Percentiles rank a stretch among this genome's conserved stretches.
Conservation (phyloP, 805 yeast genomes). For the Zygosaccharomyces siamensis region DNA sequence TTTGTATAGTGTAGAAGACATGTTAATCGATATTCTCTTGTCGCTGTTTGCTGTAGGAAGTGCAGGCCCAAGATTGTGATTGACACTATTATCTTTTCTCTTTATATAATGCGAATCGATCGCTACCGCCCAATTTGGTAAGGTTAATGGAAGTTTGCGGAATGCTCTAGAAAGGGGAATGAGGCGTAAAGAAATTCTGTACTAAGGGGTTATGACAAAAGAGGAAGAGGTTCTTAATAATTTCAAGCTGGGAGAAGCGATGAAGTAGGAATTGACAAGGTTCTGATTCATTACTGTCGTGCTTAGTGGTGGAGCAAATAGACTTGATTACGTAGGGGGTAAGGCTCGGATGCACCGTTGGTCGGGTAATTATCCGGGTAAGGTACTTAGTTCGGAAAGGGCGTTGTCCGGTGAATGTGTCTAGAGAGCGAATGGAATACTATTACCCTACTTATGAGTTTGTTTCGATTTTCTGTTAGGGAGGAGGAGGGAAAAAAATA, state of each 20-base stretch:
- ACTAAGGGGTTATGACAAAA: not conserved
- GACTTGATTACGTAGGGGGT: too few relatives aligned
- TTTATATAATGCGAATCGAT: conserved; percentile 6
- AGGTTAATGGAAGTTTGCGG: not conserved
- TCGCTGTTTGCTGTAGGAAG: not conserved
- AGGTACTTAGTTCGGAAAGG: too few relatives aligned
- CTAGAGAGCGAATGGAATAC: too few relatives aligned
- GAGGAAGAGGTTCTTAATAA: not conserved
- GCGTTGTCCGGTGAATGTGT: too few relatives aligned
- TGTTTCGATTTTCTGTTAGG: not conserved
- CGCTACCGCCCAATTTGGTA: conserved; percentile 1
- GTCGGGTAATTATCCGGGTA: too few relatives aligned
- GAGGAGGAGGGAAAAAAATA: not conserved
- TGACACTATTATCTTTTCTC: not conserved
- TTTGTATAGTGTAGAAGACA: conserved; percentile 19
- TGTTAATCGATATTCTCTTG: not conserved
- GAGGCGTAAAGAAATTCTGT: not conserved
- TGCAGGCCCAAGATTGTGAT: not conserved
- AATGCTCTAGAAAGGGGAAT: conserved; percentile 2
- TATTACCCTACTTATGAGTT: not conserved
- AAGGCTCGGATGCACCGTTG: too few relatives aligned
- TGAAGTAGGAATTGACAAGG: not conserved
- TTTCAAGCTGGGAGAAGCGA: not conserved
- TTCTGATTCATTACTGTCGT: not conserved
- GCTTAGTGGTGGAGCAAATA: too few relatives aligned